These are phyloP conservation scores for Hymenoscyphus linearis DNA, from an alignment of 2,329 filamentous ascomycete species.

Conservation along the genomic window DNA sequence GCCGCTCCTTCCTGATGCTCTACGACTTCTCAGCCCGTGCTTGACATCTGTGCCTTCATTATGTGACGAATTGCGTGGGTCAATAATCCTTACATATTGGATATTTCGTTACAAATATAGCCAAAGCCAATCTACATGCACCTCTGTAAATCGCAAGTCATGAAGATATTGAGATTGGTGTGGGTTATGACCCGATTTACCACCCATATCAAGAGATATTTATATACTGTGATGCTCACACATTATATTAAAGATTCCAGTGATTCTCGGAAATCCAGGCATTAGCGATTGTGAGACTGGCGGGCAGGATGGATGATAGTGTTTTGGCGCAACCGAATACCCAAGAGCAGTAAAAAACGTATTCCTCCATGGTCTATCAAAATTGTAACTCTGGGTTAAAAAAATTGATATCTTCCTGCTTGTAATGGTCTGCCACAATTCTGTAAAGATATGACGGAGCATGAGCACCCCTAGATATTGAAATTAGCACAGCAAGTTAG, in stretches of 20 bases:
- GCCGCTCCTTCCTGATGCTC: background rate
- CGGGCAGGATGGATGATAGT: background rate
- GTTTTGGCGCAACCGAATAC: background rate
- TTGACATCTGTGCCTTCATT: background rate
- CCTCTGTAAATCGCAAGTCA: background rate
- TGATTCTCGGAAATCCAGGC: background rate
- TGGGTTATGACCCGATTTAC: background rate
- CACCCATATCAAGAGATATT: background rate
- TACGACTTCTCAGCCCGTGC: background rate
- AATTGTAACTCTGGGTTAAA: conserved; percentile 35
- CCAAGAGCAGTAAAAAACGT: background rate
- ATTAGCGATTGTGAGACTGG: background rate
- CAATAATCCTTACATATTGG: too few relatives aligned
- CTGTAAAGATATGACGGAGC: conserved; percentile 67
- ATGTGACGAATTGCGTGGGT: too few relatives aligned
- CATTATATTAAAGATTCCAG: background rate
- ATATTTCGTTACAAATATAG: too few relatives aligned
- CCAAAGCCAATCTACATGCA: background rate
- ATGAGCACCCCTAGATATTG: conserved; percentile 51
- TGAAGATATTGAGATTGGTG: background rate
- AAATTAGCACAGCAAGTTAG: background rate
- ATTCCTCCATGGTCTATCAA: conserved; percentile 8
- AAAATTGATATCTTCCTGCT: conserved; percentile 64
- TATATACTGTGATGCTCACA: background rate
- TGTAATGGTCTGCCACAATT: conserved; percentile 71